Evolutionary conservation across 768 basidiomycete genomes (phyloP), one percentile per base, ranked within the genome.

Genomic region (Mycena metata): DNA sequence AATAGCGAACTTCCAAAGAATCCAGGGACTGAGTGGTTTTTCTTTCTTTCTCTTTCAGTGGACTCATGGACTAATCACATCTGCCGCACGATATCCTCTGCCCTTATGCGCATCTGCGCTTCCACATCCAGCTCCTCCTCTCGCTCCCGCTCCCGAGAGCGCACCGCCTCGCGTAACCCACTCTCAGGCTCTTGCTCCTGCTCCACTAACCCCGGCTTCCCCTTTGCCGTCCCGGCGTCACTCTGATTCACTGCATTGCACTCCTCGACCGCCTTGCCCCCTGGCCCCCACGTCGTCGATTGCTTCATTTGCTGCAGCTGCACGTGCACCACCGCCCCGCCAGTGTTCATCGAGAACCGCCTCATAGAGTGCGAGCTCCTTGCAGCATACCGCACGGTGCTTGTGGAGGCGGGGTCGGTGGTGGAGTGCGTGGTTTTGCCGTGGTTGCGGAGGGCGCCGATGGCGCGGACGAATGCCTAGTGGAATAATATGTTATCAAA

Each of bases 21-120:
- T 56, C 55, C 55, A 56, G 55, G 55, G 55, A 56, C 55, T 42
- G 55, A 55, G 54, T 55, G 54, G n/a, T 55, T 55, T 55, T 55
- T 23, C 10, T 39, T 55, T 41, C 15, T 39, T 51, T 33, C 33
- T 51, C 50, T 33, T 51, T 51, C 50, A 55, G 36, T 21, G 33
- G 35, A 23, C 36, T 41, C 54, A 39, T n/a, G 35, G 33, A 36
- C 35, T n/a, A 41, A 36, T 55, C 54, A n/a, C n/a, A n/a, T n/a
- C n/a, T n/a, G n/a, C n/a, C n/a, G n/a, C n/a, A n/a, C n/a, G n/a
- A n/a, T n/a, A n/a, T n/a, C n/a, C n/a, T n/a, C n/a, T n/a, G n/a
- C n/a, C n/a, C n/a, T n/a, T n/a, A n/a, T n/a, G n/a, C 49, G 49
- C 49, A 24, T 50, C 49, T 50, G 49, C 49, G 49, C 49, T 50